Conservation (phyloP, 805 yeast genomes). For the Nakazawaea wyomingensis region DNA sequence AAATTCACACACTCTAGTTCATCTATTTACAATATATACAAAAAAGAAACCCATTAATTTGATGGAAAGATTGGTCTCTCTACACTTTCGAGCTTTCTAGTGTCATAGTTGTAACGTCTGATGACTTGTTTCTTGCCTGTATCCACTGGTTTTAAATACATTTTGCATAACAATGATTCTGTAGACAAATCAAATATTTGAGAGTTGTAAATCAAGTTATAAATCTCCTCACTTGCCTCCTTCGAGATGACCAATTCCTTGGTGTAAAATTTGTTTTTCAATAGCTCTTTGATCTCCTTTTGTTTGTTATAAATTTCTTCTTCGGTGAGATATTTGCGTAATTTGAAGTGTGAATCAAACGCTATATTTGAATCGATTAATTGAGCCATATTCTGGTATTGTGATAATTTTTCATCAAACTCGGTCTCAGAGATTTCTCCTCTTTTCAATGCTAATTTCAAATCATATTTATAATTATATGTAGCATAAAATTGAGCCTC, state of each 20-base stretch:
- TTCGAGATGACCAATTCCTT: slow-evolving; percentile 24
- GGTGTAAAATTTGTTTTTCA: slow-evolving; percentile 16
- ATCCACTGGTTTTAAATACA: slow-evolving; percentile 48
- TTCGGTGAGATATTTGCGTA: slow-evolving; percentile 33
- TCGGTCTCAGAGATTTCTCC: slow-evolving; percentile 31
- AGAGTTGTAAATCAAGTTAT: slow-evolving; percentile 35
- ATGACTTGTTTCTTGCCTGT: slow-evolving; percentile 44
- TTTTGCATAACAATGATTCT: slow-evolving; percentile 36
- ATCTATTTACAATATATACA: slow-evolving; percentile 1
- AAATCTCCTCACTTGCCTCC: slow-evolving; percentile 36
- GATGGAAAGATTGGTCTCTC: slow-evolving; percentile 10
- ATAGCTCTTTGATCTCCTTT: slow-evolving; percentile 15
- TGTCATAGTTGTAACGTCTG: slow-evolving; percentile 57
- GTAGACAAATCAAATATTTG: slow-evolving; percentile 32
- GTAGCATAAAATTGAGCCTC: slow-evolving; percentile 62
- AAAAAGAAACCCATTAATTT: not conserved
- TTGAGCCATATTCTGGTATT: slow-evolving; percentile 33
- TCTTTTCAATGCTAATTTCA: slow-evolving; percentile 34
- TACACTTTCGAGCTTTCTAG: slow-evolving; percentile 40
- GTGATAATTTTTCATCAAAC: slow-evolving; percentile 16
- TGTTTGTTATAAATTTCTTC: slow-evolving; percentile 27
- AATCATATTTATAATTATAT: slow-evolving; percentile 39
- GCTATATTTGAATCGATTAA: slow-evolving; percentile 40
- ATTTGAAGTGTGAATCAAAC: slow-evolving; percentile 39
- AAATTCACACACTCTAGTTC: not conserved